Evolutionary conservation across 2,329 filamentous ascomycete species (phyloP).

Genomic region (Aspergillus pseudonomiae): DNA sequence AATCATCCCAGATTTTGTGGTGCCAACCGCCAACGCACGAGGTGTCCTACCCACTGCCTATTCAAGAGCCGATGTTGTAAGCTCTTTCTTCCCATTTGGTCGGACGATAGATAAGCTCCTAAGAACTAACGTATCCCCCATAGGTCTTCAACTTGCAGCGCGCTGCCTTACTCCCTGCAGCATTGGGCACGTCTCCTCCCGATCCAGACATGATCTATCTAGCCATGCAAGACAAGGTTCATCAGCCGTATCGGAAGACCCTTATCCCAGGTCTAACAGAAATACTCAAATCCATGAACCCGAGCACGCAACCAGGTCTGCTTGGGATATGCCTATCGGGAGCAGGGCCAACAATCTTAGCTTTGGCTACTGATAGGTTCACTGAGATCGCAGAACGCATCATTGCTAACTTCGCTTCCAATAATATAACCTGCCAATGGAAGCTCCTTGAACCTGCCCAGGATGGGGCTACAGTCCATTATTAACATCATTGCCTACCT

Average conservation of each 20-base stretch:
- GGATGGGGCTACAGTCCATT: slow-evolving; percentile 51
- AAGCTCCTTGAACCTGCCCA: slow-evolving; percentile 85
- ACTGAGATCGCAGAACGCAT: slow-evolving; percentile 81
- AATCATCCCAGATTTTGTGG: slow-evolving; percentile 94
- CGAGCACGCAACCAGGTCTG: slow-evolving; percentile 80
- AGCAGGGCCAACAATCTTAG: slow-evolving; percentile 91
- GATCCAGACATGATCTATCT: slow-evolving; percentile 93
- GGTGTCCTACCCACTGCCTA: slow-evolving; percentile 82
- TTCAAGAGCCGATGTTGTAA: slow-evolving; percentile 77
- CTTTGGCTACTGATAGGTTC: slow-evolving; percentile 88
- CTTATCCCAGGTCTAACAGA: slow-evolving; percentile 90
- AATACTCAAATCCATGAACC: slow-evolving; percentile 89
- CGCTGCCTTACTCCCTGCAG: slow-evolving; percentile 86
- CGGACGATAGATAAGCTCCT: slow-evolving; percentile 3
- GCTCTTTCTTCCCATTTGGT: slow-evolving; percentile 33
- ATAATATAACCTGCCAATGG: slow-evolving; percentile 76
- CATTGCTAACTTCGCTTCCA: slow-evolving; percentile 69
- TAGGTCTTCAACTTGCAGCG: slow-evolving; percentile 86
- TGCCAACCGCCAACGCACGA: slow-evolving; percentile 89
- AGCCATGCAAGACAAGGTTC: slow-evolving; percentile 98
- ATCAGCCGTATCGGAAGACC: slow-evolving; percentile 91
- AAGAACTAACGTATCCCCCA: neutral
- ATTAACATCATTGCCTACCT: slow-evolving; percentile 5
- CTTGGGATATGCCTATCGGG: slow-evolving; percentile 94
- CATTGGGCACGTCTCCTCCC: slow-evolving; percentile 84